Percentiles rank a stretch among this genome's conserved stretches.
phyloP scores from a whole-genome alignment of 768 basidiomycete species.

The Mycena rebaudengoi region DNA sequence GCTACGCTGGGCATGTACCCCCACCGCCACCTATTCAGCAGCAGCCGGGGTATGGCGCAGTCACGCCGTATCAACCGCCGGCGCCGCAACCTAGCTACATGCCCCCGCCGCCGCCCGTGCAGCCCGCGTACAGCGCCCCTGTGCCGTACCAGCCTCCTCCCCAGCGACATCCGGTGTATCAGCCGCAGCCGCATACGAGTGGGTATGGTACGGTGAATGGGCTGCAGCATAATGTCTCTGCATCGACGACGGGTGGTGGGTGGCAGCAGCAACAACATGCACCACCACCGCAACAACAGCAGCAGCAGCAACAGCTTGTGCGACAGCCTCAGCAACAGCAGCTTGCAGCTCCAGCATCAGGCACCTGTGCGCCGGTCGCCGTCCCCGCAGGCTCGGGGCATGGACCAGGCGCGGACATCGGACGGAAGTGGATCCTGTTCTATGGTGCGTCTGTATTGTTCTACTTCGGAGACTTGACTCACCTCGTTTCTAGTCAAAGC shows the following conservation, averaged over 20 bases:
- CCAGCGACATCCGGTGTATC: constrained; percentile 28
- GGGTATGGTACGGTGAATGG: constrained; percentile 33
- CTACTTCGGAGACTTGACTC: constrained; percentile 1
- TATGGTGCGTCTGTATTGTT: constrained; percentile 68
- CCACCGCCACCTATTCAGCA: constrained; percentile 46
- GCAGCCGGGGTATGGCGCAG: constrained; percentile 45
- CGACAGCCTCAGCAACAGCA: constrained; percentile 34
- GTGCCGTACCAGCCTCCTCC: constrained; percentile 26
- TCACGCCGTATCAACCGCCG: constrained; percentile 48
- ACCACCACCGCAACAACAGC: constrained; percentile 28
- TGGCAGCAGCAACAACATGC: constrained; percentile 35
- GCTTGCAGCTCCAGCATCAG: constrained; percentile 21
- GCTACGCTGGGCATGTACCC: constrained; percentile 42
- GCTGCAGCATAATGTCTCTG: constrained; percentile 38
- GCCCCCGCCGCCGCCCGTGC: constrained; percentile 38
- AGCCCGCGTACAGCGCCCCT: constrained; percentile 32
- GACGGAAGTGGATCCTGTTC: constrained; percentile 83
- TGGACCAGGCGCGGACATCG: constrained; percentile 64
- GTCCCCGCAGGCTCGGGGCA: constrained; percentile 48
- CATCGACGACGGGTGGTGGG: constrained; percentile 29
- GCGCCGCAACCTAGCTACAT: constrained; percentile 44
- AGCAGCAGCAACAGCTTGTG: constrained; percentile 38
- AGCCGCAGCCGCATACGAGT: constrained; percentile 31
- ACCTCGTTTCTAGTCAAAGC: constrained; percentile 75
- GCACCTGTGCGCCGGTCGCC: constrained; percentile 56